These are phyloP conservation scores for Fusarium devonianum DNA, from an alignment of 2,329 filamentous ascomycete genomes.

Conservation along the genomic window DNA sequence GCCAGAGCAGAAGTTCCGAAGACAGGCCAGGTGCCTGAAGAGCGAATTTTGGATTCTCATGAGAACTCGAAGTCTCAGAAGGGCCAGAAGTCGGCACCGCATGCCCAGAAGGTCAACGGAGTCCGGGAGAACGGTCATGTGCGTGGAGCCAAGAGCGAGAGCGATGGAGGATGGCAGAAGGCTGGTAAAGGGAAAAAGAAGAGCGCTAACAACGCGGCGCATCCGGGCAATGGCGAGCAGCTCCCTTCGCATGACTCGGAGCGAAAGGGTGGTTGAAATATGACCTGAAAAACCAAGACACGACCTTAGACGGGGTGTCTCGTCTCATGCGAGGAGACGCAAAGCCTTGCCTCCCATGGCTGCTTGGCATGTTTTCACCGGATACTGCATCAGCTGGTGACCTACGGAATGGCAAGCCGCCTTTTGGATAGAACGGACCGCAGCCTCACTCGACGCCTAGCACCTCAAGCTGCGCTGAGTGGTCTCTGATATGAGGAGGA, in stretches of 20 bases:
- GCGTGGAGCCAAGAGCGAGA: conserved; percentile 63
- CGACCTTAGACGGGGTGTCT: background rate
- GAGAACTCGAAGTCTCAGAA: conserved; percentile 38
- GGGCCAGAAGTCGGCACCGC: conserved; percentile 38
- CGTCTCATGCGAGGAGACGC: no score
- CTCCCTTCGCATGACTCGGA: conserved; percentile 66
- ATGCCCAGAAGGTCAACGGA: conserved; percentile 49
- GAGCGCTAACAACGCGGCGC: conserved; percentile 48
- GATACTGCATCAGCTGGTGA: conserved; percentile 10
- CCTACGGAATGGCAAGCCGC: conserved; percentile 17
- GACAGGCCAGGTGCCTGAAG: conserved; percentile 35
- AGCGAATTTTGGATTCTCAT: conserved; percentile 40
- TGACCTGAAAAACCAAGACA: conserved; percentile 7
- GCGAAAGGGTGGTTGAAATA: conserved; percentile 64
- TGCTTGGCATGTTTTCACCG: background rate
- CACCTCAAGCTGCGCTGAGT: conserved; percentile 14
- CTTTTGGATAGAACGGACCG: conserved; percentile 38
- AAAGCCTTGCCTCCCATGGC: no score
- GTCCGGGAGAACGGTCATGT: conserved; percentile 61
- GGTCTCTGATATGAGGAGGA: conserved; percentile 13
- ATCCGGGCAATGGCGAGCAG: conserved; percentile 56
- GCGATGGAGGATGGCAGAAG: conserved; percentile 65
- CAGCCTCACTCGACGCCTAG: conserved; percentile 15
- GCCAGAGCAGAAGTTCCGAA: conserved; percentile 32
- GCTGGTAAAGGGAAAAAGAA: conserved; percentile 60